Evolutionary conservation across 192 early-diverging fungal genomes (phyloP), one percentile per base, ranked within the genome.

Genomic region (Backusella tuberculispora): DNA sequence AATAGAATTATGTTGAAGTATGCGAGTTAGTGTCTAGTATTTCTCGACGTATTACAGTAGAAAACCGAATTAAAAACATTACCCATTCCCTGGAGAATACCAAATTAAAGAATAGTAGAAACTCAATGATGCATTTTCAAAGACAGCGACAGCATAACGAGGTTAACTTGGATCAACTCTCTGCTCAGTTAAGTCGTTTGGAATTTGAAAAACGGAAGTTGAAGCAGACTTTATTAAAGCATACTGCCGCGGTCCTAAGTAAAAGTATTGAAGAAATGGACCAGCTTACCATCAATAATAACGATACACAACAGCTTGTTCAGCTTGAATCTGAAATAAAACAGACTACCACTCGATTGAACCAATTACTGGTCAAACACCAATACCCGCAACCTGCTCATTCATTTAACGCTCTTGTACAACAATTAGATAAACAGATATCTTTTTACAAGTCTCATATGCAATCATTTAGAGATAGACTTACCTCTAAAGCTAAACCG

Each of bases 201-300:
- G 84, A 81, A 4, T 75, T 83, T 41, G 63, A 83, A n/a, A 83
- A 82, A 14, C 68, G 77, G 5, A 83, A 83, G 21, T 66, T 88
- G 3, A 83, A 88, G n/a, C 64, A 80, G 10, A 81, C 75, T 8
- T 73, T 90, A 13, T 74, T 88, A 37, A 76, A 85, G 46, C 89
- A 90, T 72, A 86, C 83, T 38, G 84, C 88, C 10, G 88, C 81
- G 9, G 81, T 88, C 5, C 44, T 90, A 40, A 80, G 81, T 46
- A 40, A 83, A 8, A 85, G 88, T 9, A 78, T 89, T 15, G 74
- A 79, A 40, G 76, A 80, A 19, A 64, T 86, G 0, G 84, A 89
- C 42, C 26, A 53, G 19, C 37, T n/a, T 19, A 10, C n/a, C 29
- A 44, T 14, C 5, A 43, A 12, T 42, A 13, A n/a, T 12, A 10